phyloP scores from a whole-genome alignment of 257 asterid genomes.

The Verbascum thapsus region DNA sequence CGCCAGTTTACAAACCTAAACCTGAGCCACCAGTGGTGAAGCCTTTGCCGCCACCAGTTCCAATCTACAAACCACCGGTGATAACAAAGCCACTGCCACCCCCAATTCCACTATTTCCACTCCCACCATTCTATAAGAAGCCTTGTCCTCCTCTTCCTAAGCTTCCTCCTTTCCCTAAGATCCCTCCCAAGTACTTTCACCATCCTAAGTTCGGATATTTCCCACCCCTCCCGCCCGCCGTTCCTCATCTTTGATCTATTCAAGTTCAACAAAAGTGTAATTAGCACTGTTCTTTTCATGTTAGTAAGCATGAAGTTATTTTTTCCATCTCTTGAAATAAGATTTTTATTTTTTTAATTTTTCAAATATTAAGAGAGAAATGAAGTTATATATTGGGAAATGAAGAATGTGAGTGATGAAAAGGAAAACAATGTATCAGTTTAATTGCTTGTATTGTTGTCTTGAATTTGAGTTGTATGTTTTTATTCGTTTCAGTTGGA shows the following conservation, averaged over 20 bases:
- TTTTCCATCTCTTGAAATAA: conserved; percentile 24
- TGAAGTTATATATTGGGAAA: neutral
- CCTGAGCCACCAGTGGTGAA: conserved; percentile 24
- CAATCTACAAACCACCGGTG: conserved; percentile 26
- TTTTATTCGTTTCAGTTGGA: conserved; percentile 27
- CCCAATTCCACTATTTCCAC: conserved; percentile 25
- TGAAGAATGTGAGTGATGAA: conserved; percentile 26
- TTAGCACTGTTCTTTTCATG: conserved; percentile 25
- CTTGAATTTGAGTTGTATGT: conserved; percentile 26
- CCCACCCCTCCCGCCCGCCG: conserved; percentile 66
- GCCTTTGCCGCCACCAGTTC: conserved; percentile 37
- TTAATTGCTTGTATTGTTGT: conserved; percentile 32
- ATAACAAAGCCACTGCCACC: conserved; percentile 44
- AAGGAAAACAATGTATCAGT: conserved; percentile 15
- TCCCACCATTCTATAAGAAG: conserved; percentile 56
- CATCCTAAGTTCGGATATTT: conserved; percentile 58
- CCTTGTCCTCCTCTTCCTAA: conserved; percentile 68
- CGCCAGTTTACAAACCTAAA: conserved; percentile 34
- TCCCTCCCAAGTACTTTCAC: conserved; percentile 62
- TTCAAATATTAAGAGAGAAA: conserved; percentile 21
- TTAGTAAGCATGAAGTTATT: conserved; percentile 20
- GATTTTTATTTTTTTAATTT: neutral
- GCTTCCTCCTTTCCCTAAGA: conserved; percentile 51
- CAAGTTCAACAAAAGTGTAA: conserved; percentile 29
- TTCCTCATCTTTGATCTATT: conserved; percentile 39